Evolutionary conservation across 1,139 yeast genomes (phyloP).

Genomic region (Candida sanyaensis): DNA sequence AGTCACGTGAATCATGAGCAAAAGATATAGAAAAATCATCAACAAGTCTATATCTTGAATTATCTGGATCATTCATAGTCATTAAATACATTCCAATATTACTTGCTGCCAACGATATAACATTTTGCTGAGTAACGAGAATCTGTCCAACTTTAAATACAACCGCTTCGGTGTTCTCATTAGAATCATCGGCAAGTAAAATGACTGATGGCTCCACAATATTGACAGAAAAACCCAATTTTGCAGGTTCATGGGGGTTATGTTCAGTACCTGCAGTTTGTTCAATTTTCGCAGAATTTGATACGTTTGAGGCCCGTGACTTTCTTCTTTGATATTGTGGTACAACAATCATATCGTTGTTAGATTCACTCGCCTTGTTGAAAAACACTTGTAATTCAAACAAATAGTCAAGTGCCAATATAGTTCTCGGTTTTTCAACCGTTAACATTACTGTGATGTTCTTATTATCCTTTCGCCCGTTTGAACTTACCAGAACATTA

Average conservation of each 20-base stretch:
- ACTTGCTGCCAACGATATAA: constrained; percentile 65
- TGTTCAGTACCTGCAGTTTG: background rate
- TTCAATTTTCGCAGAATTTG: constrained; percentile 1
- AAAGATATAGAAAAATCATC: constrained; percentile 88
- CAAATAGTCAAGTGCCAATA: constrained; percentile 83
- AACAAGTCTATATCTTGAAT: constrained; percentile 65
- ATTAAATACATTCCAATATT: constrained; percentile 88
- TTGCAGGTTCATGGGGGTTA: constrained; percentile 1
- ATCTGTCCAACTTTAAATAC: constrained; percentile 87
- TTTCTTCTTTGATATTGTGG: constrained; percentile 7
- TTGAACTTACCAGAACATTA: constrained; percentile 51
- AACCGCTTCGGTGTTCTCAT: constrained; percentile 75
- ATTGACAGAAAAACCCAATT: constrained; percentile 62
- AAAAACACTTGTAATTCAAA: constrained; percentile 71
- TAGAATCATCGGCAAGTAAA: constrained; percentile 77
- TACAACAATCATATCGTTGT: background rate
- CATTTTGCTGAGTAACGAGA: constrained; percentile 67
- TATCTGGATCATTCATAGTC: constrained; percentile 66
- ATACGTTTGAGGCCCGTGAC: constrained; percentile 10
- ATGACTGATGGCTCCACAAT: constrained; percentile 79
- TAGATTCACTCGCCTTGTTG: constrained; percentile 26
- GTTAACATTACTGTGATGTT: constrained; percentile 57
- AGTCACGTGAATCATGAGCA: constrained; percentile 70
- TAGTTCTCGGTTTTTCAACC: constrained; percentile 77
- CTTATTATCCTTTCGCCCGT: constrained; percentile 40